These are phyloP conservation scores for Clarireedia paspali DNA, from an alignment of 2,329 filamentous ascomycete genomes.

Conservation along the genomic window DNA sequence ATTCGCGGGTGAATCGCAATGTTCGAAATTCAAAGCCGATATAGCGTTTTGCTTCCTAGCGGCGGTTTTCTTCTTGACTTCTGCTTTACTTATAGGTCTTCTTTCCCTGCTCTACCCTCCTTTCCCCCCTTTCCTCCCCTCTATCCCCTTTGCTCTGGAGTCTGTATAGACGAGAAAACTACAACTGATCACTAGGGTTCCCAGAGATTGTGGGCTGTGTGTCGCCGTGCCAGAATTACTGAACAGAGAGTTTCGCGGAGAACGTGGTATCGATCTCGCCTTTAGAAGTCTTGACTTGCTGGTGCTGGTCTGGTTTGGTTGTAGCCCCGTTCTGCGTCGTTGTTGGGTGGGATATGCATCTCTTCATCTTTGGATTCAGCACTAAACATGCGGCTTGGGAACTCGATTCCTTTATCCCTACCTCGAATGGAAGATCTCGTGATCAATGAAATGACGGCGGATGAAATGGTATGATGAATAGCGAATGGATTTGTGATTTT, in stretches of 20 bases:
- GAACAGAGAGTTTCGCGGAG: background rate
- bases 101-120: conserved; percentile 24
- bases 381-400: too few relatives aligned
- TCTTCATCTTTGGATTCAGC: too few relatives aligned
- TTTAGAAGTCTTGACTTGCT: background rate
- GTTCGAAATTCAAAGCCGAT: conserved; percentile 60
- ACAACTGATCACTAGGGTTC: background rate
- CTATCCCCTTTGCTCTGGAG: conserved; percentile 50
- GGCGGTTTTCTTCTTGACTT: conserved; percentile 19
- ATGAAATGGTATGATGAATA: background rate
- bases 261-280: conserved; percentile 11
- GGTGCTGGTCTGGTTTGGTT: too few relatives aligned
- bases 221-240: background rate
- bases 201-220: conserved; percentile 9
- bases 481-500: background rate
- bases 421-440: background rate
- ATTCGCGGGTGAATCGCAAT: conserved; percentile 66
- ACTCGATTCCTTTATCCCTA: too few relatives aligned
- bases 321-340: too few relatives aligned
- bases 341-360: too few relatives aligned
- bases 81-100: conserved; percentile 18
- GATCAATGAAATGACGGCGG: background rate
- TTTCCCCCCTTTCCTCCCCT: conserved; percentile 31
- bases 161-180: background rate
- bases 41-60: conserved; percentile 23